phyloP scores from a whole-genome alignment of 768 basidiomycete species.

The Lepiota brunneoincarnata region DNA sequence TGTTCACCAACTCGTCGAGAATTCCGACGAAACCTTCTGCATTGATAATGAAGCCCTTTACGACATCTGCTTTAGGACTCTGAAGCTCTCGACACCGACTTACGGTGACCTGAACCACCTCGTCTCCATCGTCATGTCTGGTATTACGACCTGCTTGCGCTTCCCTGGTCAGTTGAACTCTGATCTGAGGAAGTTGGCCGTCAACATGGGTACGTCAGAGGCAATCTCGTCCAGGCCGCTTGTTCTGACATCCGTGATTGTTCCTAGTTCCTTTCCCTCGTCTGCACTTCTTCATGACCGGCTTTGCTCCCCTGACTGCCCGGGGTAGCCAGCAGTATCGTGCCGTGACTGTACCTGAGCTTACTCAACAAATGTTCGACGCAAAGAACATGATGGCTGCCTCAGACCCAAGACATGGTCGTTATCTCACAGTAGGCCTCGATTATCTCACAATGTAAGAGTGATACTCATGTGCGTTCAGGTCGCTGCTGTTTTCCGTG shows the following conservation, averaged over 20 bases:
- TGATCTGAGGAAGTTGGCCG: conserved; percentile 95
- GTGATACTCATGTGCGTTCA: conserved; percentile 19
- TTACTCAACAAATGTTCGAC: conserved; percentile 99
- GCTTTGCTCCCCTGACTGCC: conserved; percentile 92
- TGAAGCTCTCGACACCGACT: conserved; percentile 93
- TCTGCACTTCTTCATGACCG: conserved; percentile 99
- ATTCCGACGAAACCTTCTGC: conserved; percentile 99
- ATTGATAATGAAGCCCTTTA: conserved; percentile 99
- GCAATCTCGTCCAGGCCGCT: neutral
- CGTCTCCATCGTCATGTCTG: conserved; percentile 97
- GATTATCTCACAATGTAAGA: neutral
- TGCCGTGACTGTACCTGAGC: conserved; percentile 94
- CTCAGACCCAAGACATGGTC: conserved; percentile 93
- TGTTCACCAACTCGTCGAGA: conserved; percentile 98
- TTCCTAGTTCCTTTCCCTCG: conserved; percentile 90
- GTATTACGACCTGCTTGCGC: conserved; percentile 96
- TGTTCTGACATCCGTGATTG: neutral
- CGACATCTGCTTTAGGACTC: conserved; percentile 97
- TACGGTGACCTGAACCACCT: conserved; percentile 98
- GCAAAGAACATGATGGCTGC: conserved; percentile 99
- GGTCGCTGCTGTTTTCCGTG: conserved; percentile 97
- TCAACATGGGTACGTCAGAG: conserved; percentile 88
- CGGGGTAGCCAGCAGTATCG: conserved; percentile 95
- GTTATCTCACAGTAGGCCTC: conserved; percentile 84
- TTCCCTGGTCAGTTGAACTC: conserved; percentile 99